Evolutionary conservation across 495 filamentous ascomycete species (phyloP).

Genomic region (Letharia lupina): DNA sequence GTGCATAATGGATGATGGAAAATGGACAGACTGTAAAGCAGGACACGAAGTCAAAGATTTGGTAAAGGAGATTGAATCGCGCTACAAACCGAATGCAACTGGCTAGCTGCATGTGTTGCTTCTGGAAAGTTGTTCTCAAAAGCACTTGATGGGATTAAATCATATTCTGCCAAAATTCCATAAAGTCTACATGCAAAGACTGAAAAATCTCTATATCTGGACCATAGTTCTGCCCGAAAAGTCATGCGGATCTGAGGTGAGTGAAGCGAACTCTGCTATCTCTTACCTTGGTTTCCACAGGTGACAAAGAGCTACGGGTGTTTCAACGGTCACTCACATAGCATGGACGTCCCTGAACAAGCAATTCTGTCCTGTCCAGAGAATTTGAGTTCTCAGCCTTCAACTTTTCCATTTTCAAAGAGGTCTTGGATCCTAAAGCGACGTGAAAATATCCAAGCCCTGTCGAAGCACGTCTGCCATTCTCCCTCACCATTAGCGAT

Average conservation of each 20-base stretch:
- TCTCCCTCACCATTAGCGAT: background rate
- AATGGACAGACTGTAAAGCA: conserved; percentile 71
- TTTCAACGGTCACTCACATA: background rate
- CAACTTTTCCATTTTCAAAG: too few species aligned
- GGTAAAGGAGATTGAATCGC: conserved; percentile 61
- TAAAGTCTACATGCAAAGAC: background rate
- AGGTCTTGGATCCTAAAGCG: too few species aligned
- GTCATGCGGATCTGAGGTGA: background rate
- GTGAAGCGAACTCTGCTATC: background rate
- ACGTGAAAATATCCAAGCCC: background rate
- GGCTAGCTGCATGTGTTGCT: background rate
- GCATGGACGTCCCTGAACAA: background rate
- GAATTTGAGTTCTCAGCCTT: background rate
- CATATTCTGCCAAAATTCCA: background rate
- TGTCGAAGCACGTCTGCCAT: background rate
- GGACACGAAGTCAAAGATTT: conserved; percentile 65
- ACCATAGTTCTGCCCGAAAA: background rate
- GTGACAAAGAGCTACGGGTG: background rate
- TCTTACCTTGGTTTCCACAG: background rate
- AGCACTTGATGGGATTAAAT: background rate
- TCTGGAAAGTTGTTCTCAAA: background rate
- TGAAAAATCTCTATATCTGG: background rate
- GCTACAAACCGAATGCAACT: conserved; percentile 28
- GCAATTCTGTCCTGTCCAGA: background rate
- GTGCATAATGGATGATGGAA: conserved; percentile 72